Evolutionary conservation across 2,329 filamentous ascomycete species (phyloP).

Genomic region (Dothideomycetes sp.): DNA sequence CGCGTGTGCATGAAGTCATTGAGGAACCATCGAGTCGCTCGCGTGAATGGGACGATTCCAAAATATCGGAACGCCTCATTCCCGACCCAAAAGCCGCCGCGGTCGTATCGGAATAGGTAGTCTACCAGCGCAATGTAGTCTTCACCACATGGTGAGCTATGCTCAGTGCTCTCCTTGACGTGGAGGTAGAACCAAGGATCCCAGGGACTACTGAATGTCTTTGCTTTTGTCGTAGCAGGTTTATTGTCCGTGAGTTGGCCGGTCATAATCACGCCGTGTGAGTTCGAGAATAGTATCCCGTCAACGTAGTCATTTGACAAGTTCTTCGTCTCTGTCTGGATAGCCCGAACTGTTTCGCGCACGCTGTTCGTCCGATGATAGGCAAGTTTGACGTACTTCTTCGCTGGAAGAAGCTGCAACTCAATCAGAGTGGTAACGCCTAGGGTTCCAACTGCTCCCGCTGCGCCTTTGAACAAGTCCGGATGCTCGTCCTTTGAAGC

Average conservation of each 20-base stretch:
- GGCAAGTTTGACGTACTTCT: constrained; percentile 37
- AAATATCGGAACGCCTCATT: constrained; percentile 51
- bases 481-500: constrained; percentile 26
- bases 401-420: constrained; percentile 33
- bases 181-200: constrained; percentile 40
- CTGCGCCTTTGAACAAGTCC: constrained; percentile 55
- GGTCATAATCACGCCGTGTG: constrained; percentile 31
- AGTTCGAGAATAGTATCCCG: constrained; percentile 36
- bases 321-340: constrained; percentile 25
- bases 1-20: constrained; percentile 53
- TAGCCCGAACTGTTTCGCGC: constrained; percentile 29
- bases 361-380: constrained; percentile 33
- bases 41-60: constrained; percentile 52
- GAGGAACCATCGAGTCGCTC: constrained; percentile 48
- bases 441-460: constrained; percentile 54
- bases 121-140: constrained; percentile 33
- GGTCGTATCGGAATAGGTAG: constrained; percentile 62
- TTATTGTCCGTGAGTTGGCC: constrained; percentile 28
- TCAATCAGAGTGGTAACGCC: constrained; percentile 51
- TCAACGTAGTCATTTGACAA: constrained; percentile 35
- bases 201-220: constrained; percentile 28
- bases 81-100: constrained; percentile 59
- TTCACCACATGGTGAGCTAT: background rate
- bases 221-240: constrained; percentile 8
- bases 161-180: background rate